Evolutionary conservation across 371 early-diverging fungal species (phyloP).

Genomic region (Mucor mucedo): DNA sequence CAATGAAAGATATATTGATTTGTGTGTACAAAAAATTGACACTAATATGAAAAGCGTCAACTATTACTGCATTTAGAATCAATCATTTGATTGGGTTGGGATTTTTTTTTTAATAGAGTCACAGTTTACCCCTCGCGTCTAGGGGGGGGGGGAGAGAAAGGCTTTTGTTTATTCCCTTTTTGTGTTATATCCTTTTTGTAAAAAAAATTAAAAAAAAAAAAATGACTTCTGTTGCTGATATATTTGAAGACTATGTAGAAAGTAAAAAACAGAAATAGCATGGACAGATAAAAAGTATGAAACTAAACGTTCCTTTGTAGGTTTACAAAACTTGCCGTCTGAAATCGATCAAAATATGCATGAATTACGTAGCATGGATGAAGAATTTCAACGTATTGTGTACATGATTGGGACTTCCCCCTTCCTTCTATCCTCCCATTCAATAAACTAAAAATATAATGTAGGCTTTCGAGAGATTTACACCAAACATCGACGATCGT

Average conservation of each 20-base stretch:
- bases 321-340: slow-evolving; percentile 53
- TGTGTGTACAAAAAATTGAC: no score
- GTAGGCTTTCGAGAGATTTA: slow-evolving; percentile 31
- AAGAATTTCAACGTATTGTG: slow-evolving; percentile 49
- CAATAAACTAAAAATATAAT: not conserved
- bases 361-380: slow-evolving; percentile 59
- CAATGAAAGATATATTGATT: no score
- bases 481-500: slow-evolving; percentile 24
- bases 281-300: not conserved
- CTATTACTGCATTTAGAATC: no score
- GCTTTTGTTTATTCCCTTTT: no score
- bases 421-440: no score
- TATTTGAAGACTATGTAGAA: slow-evolving; percentile 60
- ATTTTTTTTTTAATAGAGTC: no score
- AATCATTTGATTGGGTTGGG: no score
- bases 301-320: slow-evolving; percentile 19
- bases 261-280: slow-evolving; percentile 30
- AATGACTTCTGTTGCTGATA: slow-evolving; percentile 45
- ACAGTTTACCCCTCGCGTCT: no score
- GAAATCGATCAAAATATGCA: slow-evolving; percentile 62
- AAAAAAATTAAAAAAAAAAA: no score
- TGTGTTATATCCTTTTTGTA: no score
- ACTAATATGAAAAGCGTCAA: no score
- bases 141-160: no score
- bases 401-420: not conserved